Conservation (phyloP, 2,329 filamentous ascomycete species). For the Colletotrichum musicola region DNA sequence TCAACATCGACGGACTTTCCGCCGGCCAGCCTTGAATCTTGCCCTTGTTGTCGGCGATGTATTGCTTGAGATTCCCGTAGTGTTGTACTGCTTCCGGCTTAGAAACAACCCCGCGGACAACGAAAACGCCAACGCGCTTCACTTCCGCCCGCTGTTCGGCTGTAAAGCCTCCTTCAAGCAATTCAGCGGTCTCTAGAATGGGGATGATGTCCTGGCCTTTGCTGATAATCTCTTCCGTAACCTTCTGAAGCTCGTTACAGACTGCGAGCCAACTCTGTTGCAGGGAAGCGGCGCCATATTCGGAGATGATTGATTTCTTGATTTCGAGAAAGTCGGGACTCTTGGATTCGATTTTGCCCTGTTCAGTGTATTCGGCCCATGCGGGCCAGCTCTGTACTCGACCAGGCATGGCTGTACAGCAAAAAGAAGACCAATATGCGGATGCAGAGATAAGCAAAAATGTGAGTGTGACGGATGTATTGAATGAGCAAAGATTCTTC, state of each 20-base stretch:
- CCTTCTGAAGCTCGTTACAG: slow-evolving; percentile 49
- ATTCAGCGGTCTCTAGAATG: slow-evolving; percentile 45
- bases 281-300: slow-evolving; percentile 52
- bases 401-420: slow-evolving; percentile 37
- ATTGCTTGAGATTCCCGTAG: slow-evolving; percentile 49
- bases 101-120: slow-evolving; percentile 42
- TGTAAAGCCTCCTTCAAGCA: slow-evolving; percentile 43
- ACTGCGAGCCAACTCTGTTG: slow-evolving; percentile 53
- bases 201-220: slow-evolving; percentile 51
- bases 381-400: slow-evolving; percentile 42
- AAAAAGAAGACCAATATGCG: neutral
- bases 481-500: neutral
- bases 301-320: slow-evolving; percentile 51
- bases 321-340: slow-evolving; percentile 44
- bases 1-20: slow-evolving; percentile 53
- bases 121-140: slow-evolving; percentile 43
- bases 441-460: neutral
- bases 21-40: slow-evolving; percentile 50
- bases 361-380: slow-evolving; percentile 42
- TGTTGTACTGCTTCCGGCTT: slow-evolving; percentile 42
- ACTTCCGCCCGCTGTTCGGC: slow-evolving; percentile 44
- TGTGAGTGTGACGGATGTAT: neutral
- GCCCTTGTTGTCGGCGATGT: slow-evolving; percentile 49
- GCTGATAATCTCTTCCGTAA: slow-evolving; percentile 52
- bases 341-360: slow-evolving; percentile 26